Conservation (phyloP, 2,329 filamentous ascomycete species). For the Aureobasidium pullulans region DNA sequence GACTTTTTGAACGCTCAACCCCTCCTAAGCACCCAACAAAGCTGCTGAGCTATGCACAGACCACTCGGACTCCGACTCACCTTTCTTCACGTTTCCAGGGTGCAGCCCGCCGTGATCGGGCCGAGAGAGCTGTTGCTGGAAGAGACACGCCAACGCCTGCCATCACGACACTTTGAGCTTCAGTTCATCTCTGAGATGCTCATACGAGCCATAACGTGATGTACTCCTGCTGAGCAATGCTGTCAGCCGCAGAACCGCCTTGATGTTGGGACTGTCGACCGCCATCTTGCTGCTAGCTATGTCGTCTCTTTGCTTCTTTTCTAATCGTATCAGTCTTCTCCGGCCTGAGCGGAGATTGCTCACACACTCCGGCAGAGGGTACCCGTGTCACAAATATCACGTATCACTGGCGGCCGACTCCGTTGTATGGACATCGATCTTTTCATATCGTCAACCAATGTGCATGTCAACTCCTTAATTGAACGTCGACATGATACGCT, state of each 20-base stretch:
- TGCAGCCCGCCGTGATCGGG: conserved; percentile 1
- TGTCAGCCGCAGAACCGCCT: not conserved
- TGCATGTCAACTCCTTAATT: not conserved
- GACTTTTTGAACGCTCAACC: conserved; percentile 9
- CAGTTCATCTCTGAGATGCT: not conserved
- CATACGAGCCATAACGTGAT: not conserved
- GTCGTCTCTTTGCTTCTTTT: not conserved
- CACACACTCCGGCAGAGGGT: not conserved
- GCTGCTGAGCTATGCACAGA: not conserved
- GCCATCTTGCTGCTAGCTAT: not conserved
- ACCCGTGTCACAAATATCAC: not conserved
- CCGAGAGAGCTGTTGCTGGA: not conserved
- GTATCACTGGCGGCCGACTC: not conserved
- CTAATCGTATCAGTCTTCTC: not conserved
- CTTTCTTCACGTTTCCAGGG: not conserved
- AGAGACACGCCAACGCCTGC: not conserved
- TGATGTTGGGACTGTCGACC: not conserved
- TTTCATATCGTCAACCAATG: not conserved
- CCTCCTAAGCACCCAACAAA: conserved; percentile 11
- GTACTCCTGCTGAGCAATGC: not conserved
- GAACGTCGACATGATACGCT: not conserved
- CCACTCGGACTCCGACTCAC: not conserved
- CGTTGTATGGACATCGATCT: not conserved
- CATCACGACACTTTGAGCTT: not conserved
- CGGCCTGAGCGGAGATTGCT: conserved; percentile 12